phyloP scores from a whole-genome alignment of 148 eudicot genomes.

The Camellia granthamiana region DNA sequence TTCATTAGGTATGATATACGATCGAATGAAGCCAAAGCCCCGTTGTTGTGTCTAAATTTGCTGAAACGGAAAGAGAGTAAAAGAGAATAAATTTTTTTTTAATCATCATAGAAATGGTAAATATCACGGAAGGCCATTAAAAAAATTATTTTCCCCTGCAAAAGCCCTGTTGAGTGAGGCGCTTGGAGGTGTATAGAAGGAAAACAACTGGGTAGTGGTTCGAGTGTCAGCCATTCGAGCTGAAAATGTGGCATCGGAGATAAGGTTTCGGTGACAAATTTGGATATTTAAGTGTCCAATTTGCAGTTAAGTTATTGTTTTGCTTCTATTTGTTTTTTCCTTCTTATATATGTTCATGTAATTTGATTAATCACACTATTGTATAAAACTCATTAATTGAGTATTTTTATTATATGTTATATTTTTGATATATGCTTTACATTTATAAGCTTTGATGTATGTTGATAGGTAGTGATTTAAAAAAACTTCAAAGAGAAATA shows the following conservation, averaged over 20 bases:
- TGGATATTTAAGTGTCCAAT: neutral
- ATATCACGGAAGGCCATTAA: neutral
- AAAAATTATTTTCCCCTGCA: neutral
- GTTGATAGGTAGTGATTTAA: too few relatives aligned
- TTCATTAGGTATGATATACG: slow-evolving; percentile 47
- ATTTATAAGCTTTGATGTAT: too few relatives aligned
- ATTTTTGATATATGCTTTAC: too few relatives aligned
- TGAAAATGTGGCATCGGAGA: neutral
- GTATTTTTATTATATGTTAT: too few relatives aligned
- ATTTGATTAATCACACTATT: slow-evolving; percentile 1
- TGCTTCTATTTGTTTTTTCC: neutral
- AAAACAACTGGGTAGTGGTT: neutral
- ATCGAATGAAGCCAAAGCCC: neutral
- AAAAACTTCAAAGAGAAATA: too few relatives aligned
- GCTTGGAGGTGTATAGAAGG: neutral
- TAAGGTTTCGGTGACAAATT: neutral
- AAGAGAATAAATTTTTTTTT: neutral
- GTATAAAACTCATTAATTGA: neutral
- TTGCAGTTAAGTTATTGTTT: neutral
- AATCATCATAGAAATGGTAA: neutral
- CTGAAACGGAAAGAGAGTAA: neutral
- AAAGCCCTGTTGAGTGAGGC: too few relatives aligned
- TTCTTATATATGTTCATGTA: neutral
- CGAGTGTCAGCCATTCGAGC: neutral
- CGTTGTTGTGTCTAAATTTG: neutral